Conservation (phyloP, 306 rosid genomes). For the Glycine latifolia region DNA sequence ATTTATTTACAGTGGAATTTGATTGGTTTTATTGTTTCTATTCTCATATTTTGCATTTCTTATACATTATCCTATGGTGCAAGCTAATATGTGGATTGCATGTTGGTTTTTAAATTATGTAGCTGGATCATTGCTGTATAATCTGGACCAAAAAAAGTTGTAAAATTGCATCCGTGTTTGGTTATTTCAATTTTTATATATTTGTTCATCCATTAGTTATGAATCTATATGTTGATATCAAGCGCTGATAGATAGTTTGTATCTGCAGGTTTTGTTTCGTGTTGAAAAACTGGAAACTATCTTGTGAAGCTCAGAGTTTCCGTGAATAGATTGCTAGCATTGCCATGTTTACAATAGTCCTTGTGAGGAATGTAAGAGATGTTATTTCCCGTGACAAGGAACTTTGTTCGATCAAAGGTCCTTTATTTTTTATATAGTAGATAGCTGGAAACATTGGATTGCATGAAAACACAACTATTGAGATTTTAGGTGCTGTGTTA, state of each 20-base stretch:
- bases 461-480: slow-evolving; percentile 29
- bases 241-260: slow-evolving; percentile 28
- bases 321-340: slow-evolving; percentile 33
- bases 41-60: background rate
- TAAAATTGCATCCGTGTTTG: background rate
- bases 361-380: slow-evolving; percentile 38
- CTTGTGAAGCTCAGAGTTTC: slow-evolving; percentile 46
- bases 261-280: slow-evolving; percentile 42
- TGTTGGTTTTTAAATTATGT: slow-evolving; percentile 4
- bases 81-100: background rate
- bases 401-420: slow-evolving; percentile 15
- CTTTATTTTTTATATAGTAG: background rate
- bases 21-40: background rate
- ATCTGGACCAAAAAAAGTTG: background rate
- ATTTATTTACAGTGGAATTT: background rate
- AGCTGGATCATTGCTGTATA: slow-evolving; percentile 15
- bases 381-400: slow-evolving; percentile 21
- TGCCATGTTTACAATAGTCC: slow-evolving; percentile 38
- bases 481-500: slow-evolving; percentile 41
- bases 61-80: slow-evolving; percentile 9
- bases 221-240: slow-evolving; percentile 15
- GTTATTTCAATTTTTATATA: slow-evolving; percentile 14
- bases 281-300: slow-evolving; percentile 35
- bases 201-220: slow-evolving; percentile 20
- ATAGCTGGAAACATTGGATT: slow-evolving; percentile 47